These are phyloP conservation scores for Singerocomus inundabilis DNA, from an alignment of 1,284 basidiomycete species.

Conservation along the genomic window DNA sequence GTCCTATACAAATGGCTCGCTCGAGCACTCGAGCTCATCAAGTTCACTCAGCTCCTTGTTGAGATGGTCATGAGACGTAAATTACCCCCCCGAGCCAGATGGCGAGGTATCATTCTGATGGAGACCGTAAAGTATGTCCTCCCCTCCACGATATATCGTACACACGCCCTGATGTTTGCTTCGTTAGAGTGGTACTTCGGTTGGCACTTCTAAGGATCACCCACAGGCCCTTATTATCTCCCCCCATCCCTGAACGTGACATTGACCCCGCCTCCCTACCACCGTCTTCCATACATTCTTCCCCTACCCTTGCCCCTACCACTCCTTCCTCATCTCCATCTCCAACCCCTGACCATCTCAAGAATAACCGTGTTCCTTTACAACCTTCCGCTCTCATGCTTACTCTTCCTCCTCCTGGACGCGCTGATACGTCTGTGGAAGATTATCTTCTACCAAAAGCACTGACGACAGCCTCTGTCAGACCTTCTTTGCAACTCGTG, in stretches of 20 bases:
- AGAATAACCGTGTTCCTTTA: slow-evolving; percentile 72
- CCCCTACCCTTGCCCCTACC: slow-evolving; percentile 59
- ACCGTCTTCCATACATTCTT: slow-evolving; percentile 50
- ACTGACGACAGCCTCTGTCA: slow-evolving; percentile 66
- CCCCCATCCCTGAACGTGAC: slow-evolving; percentile 82
- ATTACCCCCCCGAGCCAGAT: slow-evolving; percentile 57
- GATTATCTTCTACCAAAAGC: slow-evolving; percentile 80
- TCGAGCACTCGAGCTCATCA: slow-evolving; percentile 69
- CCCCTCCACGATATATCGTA: background rate
- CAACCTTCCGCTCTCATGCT: slow-evolving; percentile 53
- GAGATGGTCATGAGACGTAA: slow-evolving; percentile 84
- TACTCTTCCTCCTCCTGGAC: slow-evolving; percentile 48
- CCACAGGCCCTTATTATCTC: slow-evolving; percentile 67
- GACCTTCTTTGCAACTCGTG: slow-evolving; percentile 62
- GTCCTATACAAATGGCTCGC: slow-evolving; percentile 72
- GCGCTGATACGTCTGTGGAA: slow-evolving; percentile 58
- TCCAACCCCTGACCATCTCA: slow-evolving; percentile 69
- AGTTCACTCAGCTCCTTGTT: slow-evolving; percentile 76
- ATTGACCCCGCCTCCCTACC: slow-evolving; percentile 73
- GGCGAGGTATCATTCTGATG: slow-evolving; percentile 71
- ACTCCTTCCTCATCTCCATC: slow-evolving; percentile 51
- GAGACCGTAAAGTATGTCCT: slow-evolving; percentile 76
- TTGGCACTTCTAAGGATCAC: slow-evolving; percentile 71
- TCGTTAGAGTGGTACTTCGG: slow-evolving; percentile 66
- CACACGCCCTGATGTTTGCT: slow-evolving; percentile 7